Base-by-base conservation (phyloP, 1,139 yeast genomes). In the Pneumocystis murina region DNA sequence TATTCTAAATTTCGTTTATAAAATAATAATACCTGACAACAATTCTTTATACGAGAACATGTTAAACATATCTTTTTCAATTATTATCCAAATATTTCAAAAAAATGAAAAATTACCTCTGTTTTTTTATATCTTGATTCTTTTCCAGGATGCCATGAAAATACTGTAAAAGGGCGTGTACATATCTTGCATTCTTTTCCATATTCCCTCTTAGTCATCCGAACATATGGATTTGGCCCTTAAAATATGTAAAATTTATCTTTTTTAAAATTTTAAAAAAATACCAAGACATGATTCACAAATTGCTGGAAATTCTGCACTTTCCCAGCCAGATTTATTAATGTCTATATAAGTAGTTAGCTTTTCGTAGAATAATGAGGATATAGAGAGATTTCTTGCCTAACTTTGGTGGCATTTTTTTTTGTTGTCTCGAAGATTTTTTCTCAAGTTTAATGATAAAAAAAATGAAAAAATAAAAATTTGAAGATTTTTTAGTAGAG, bases 91-190 rank as follows among this genome's bases (percentile, higher is more conserved):
- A 8, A 24, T 48, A 24, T 24, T 48, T 10, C 4, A 8, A 12
- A 48, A 40, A 48, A 48, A 48, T 59, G 16, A 40, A 7, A 10
- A 17, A 7, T 67, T 16, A 69, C 62, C 63, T 69, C 64, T 28
- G 72, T 67, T 63, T 64, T 65, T 59, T 70, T 69, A 61, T 68
- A 69, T 58, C 70, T 67, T 17, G 67, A 64, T 6, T 71, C 71
- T 30, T 70, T 67, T 30, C 70, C 71, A 1, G 77, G 75, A 41
- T 69, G 80, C 95, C 96, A 89, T 67, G 86, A 79, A 72, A 83
- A 90, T 3, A 86, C 84, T 0, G 91, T 84, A 76, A 86, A 91
- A 0, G 96, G 91, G 61, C 95, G 76, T 0, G 95, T 86, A 71
- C 97, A 91, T 24, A 87, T 77, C 67, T 74, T 72, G 68, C 80